Base-by-base conservation (phyloP, 495 filamentous ascomycete genomes). In the Talaromyces nanjingensis region DNA sequence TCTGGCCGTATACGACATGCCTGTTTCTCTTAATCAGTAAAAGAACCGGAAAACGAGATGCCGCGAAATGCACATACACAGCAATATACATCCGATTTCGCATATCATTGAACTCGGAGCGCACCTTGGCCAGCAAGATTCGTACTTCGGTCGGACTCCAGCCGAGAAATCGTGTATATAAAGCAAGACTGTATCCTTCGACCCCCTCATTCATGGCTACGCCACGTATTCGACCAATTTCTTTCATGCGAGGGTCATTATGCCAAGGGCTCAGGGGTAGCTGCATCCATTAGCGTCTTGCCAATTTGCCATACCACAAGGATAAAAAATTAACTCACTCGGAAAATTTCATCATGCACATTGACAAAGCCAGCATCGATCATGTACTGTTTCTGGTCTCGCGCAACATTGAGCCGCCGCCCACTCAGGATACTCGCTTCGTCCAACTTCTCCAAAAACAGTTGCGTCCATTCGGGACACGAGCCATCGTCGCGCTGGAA, bases 81-180 rank as follows among this genome's bases (percentile, higher is more conserved):
- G 62, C 52, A 57, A 64, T 64, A n/a, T 64, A 64, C 62, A 64
- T 64, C 16, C 20, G 53, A 42, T 64, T 64, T 3, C 34, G 29
- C 24, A 56, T n/a, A 45, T 64, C 62, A 9, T 64, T 64, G 33
- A 64, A 64, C 14, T 78, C 80, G 22, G 74, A 74, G 22, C 79
- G 74, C 3, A 82, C 73, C 24, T 81, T 69, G 42, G 73, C 76
- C 7, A 81, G 71, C 62, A 83, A 73, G n/a, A 77, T 69, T 63
- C 82, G 75, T 24, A 80, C 73, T 65, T 86, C 74, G 20, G 78
- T 78, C 18, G 74, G 68, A 0, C 68, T 74, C 77, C 80, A 80
- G 1, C 77, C 83, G 12, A 80, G 70, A 2, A 76, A 75, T 31
- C 73, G 74, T 12, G 79, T 82, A 45, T 81, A 81, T 34, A 72